Conservation (phyloP, 495 filamentous ascomycete genomes). For the Aspergillus panamensis region DNA sequence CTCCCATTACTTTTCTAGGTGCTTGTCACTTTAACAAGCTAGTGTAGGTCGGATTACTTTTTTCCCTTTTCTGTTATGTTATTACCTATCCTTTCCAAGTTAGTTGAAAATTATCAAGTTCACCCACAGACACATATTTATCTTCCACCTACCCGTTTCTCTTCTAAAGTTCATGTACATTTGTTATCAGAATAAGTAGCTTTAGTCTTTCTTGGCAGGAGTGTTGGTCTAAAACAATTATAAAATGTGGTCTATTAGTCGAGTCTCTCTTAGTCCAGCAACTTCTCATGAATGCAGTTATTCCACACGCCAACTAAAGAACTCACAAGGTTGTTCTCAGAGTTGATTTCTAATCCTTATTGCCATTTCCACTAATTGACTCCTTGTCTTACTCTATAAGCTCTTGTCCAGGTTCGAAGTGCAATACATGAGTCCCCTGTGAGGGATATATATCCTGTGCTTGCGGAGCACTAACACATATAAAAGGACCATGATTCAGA, state of each 20-base stretch:
- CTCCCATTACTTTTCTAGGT: background rate
- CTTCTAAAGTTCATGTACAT: slow-evolving; percentile 16
- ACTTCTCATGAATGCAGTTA: background rate
- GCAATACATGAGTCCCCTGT: too few relatives aligned
- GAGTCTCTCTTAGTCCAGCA: background rate
- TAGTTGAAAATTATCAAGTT: slow-evolving; percentile 5
- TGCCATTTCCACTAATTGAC: background rate
- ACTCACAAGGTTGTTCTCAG: too few relatives aligned
- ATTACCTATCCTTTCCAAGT: background rate
- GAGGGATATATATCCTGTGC: too few relatives aligned
- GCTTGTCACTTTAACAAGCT: background rate
- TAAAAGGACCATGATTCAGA: too few relatives aligned
- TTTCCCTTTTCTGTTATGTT: background rate
- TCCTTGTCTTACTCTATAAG: too few relatives aligned
- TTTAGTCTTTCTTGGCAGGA: slow-evolving; percentile 4
- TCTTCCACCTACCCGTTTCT: background rate
- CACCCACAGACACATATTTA: background rate
- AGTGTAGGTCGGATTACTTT: background rate
- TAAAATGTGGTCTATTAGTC: background rate
- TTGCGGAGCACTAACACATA: too few relatives aligned
- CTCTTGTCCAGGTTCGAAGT: too few relatives aligned
- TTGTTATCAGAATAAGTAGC: slow-evolving; percentile 30
- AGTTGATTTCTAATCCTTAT: too few relatives aligned
- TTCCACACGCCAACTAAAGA: too few relatives aligned
- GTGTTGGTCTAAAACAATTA: background rate